Evolutionary conservation across 177 flowering plant genomes (phyloP), one percentile per base, ranked within the genome.

Genomic region (Vitis hybrid): DNA sequence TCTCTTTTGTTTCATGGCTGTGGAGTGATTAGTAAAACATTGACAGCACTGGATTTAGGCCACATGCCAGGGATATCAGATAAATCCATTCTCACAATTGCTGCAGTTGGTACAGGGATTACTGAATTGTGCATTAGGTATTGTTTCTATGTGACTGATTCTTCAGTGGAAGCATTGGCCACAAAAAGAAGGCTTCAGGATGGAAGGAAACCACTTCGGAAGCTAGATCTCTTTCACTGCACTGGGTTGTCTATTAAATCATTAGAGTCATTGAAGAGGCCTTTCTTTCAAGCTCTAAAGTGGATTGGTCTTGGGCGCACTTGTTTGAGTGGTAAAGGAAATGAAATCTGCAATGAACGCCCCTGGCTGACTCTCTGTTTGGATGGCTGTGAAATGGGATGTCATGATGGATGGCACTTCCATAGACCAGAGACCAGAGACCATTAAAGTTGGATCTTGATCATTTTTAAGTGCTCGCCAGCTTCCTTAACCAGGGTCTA

Each of bases 371-470:
- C 77, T 5, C 2, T 83, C 4, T 86, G 89, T 64, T 63, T 69
- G 57, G 82, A 70, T 53, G 89, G 85, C 54, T 86, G 87, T 65
- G 85, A 86, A 75, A 69, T 86, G 73, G 85, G 87, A 53, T 86
- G 85, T 61, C 75, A 70, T 52, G 82, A 79, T 72, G 87, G 84
- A 13, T 85, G 89, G 84, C 75, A 78, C 7, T 79, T 60, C 56
- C 85, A 82, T 54, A 56, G 17, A 49, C 51, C 57, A 28, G 38
- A 49, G 17, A 7, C 44, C 44, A 38, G 7, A 5, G 47, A 38
- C 47, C 9, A 38, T 38, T 38, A 5, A 38, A 38, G 47, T 5
- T 38, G 47, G 47, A 38, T 38, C 47, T 38, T 38, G 47, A 38
- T 38, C 47, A 38, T 38, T 5, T 38, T 8, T 38, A 8, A 38